Base-by-base conservation (phyloP, 225 moss, liverwort and hornwort species). In the Rhytidiadelphus loreus region DNA sequence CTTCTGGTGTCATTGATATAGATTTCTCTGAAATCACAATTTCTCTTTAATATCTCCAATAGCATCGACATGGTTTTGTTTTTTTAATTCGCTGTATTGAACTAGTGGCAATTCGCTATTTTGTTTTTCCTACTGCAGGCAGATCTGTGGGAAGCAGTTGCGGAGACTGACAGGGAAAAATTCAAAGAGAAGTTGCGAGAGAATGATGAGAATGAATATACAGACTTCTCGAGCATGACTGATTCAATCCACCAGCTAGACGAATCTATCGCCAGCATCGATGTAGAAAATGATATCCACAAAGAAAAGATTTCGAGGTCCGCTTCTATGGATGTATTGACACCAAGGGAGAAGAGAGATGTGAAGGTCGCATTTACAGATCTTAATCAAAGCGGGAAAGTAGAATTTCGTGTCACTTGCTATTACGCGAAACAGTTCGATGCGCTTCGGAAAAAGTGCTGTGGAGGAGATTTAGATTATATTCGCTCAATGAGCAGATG, bases 401-500 rank as follows among this genome's bases (percentile, higher is more conserved):
- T 93, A 85, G 95, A 96, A 87, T 98, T 94, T 88, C 95, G 95
- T 60, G 95, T 98, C 43, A 94, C 95, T 81, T 97, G 97, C 86
- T 97, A 96, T 89, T 96, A 95, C 86, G 98, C 98, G 13, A 95
- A 95, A 90, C 95, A 95, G 88, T 98, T 98, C 88, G 95, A 97
- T 86, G 94, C 94, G 24, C 86, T 98, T 86, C 93, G 98, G 91
- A 97, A 95, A 87, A 97, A 94, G 89, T 96, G 98, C 70, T 96
- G 94, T 79, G 92, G 93, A 87, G 97, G 95, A 75, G 95, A 93
- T 93, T 80, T 93, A 8, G 95, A 97, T 71, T 98, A 96, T 77
- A 92, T 98, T 48, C 95, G 96, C 78, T 98, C 98, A 32, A 93
- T 98, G 88, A 95, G 96, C 92, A 95, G 97, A 66, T 98, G 97